A percentile compares a stretch with the other conserved stretches of the same genome.
Evolutionary conservation across 73 alveolate species (phyloP).

Genomic region (Symbiodinium natans): DNA sequence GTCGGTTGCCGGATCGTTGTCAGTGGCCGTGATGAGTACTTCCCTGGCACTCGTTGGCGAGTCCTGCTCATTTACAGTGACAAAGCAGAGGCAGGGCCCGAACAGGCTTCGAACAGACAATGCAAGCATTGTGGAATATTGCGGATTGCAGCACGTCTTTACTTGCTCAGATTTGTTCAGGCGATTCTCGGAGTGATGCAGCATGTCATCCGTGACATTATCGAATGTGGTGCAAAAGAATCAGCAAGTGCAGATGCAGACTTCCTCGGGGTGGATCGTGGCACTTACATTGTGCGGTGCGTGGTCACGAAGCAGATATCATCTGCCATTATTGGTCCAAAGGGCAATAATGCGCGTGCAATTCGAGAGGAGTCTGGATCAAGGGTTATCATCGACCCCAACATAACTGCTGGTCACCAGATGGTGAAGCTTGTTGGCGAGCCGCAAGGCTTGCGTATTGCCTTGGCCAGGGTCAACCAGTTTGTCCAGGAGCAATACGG

Average conservation of each 20-base stretch:
- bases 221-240: constrained; percentile 35
- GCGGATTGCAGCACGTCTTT: not conserved
- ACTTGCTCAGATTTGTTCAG: not conserved
- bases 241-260: constrained; percentile 25
- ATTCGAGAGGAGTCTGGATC: constrained; percentile 81
- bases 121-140: too few relatives aligned
- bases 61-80: not conserved
- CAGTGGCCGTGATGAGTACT: constrained; percentile 83
- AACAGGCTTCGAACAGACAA: not conserved
- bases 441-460: constrained; percentile 34
- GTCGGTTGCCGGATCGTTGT: constrained; percentile 51
- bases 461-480: constrained; percentile 43
- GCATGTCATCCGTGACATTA: constrained; percentile 47
- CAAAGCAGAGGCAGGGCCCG: not conserved
- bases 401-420: constrained; percentile 74
- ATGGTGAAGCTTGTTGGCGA: constrained; percentile 63
- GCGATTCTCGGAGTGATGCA: constrained; percentile 29
- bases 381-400: constrained; percentile 54
- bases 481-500: constrained; percentile 58
- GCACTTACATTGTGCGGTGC: constrained; percentile 43
- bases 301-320: constrained; percentile 88
- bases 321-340: constrained; percentile 81
- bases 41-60: constrained; percentile 43
- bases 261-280: constrained; percentile 36
- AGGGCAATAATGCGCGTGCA: constrained; percentile 78